phyloP scores from a whole-genome alignment of 2,329 filamentous ascomycete genomes.

The Xylariaceae sp. region DNA sequence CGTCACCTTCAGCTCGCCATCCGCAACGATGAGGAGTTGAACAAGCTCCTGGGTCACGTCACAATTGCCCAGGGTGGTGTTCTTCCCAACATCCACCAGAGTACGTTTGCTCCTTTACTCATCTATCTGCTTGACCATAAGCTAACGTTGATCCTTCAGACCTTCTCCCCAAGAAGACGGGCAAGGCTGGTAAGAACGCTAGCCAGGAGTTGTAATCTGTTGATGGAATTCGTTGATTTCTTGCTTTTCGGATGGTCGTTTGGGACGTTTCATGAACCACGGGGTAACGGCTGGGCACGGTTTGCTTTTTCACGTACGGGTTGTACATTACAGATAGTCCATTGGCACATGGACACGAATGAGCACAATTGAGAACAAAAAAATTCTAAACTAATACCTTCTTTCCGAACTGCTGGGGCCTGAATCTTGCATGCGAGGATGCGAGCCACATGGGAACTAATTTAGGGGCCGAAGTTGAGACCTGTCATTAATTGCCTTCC shows the following conservation, averaged over 20 bases:
- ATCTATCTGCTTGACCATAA: neutral
- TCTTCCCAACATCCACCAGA: slow-evolving; percentile 94
- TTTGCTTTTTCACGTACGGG: slow-evolving; percentile 58
- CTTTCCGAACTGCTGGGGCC: neutral
- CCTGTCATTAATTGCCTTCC: neutral
- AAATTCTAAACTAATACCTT: slow-evolving; percentile 36
- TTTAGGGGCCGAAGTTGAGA: neutral
- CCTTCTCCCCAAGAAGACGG: slow-evolving; percentile 98
- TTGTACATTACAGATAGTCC: slow-evolving; percentile 64
- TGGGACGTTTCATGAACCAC: slow-evolving; percentile 72
- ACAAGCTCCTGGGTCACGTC: slow-evolving; percentile 95
- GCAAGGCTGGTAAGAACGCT: slow-evolving; percentile 84
- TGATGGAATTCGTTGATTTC: slow-evolving; percentile 37
- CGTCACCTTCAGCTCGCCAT: slow-evolving; percentile 99
- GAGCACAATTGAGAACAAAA: slow-evolving; percentile 42
- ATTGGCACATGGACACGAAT: slow-evolving; percentile 63
- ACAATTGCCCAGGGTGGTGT: slow-evolving; percentile 98
- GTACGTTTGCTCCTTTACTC: slow-evolving; percentile 51
- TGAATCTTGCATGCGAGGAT: too few relatives aligned
- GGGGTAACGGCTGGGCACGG: slow-evolving; percentile 73
- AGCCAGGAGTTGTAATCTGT: slow-evolving; percentile 85
- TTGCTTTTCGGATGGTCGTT: slow-evolving; percentile 61
- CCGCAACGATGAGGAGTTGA: slow-evolving; percentile 98
- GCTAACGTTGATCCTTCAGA: slow-evolving; percentile 50
- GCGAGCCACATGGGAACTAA: neutral